Conservation (phyloP, 208 protist species). For the Phytomonas sp. region DNA sequence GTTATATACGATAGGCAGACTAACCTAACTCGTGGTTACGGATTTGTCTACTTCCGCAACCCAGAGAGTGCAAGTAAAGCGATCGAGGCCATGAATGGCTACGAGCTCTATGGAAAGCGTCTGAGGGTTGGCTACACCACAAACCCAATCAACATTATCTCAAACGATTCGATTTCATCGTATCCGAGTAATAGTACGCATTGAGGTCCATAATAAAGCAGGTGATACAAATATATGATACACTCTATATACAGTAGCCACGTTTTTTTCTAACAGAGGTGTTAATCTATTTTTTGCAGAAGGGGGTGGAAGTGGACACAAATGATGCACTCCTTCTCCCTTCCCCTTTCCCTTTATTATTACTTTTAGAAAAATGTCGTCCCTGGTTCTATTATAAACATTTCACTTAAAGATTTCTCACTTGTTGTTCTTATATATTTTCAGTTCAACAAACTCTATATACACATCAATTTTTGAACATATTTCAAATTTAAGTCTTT, state of each 20-base stretch:
- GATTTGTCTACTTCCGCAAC: conserved; percentile 71
- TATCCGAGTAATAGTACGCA: neutral
- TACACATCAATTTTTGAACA: neutral
- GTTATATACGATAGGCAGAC: conserved; percentile 75
- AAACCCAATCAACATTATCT: conserved; percentile 72
- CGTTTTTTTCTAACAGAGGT: conserved; percentile 8
- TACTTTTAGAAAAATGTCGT: neutral
- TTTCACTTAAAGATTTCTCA: neutral
- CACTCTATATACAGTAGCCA: neutral
- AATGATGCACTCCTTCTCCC: neutral
- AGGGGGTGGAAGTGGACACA: neutral
- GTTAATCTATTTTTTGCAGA: conserved; percentile 4
- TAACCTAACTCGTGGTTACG: conserved; percentile 50
- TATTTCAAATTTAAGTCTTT: neutral
- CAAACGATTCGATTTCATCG: conserved; percentile 10
- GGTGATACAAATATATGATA: neutral
- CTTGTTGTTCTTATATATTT: neutral
- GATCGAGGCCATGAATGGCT: conserved; percentile 55
- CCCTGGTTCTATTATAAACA: neutral
- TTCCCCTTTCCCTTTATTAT: conserved; percentile 5
- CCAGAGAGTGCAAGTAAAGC: conserved; percentile 48
- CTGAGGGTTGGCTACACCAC: conserved; percentile 70
- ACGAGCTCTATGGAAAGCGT: conserved; percentile 62
- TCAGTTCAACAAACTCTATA: conserved; percentile 1
- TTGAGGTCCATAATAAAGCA: neutral